Percentiles rank a stretch among this genome's conserved stretches.
Evolutionary conservation across 2,329 filamentous ascomycete species (phyloP).

Genomic region (Triangularia verruculosa): DNA sequence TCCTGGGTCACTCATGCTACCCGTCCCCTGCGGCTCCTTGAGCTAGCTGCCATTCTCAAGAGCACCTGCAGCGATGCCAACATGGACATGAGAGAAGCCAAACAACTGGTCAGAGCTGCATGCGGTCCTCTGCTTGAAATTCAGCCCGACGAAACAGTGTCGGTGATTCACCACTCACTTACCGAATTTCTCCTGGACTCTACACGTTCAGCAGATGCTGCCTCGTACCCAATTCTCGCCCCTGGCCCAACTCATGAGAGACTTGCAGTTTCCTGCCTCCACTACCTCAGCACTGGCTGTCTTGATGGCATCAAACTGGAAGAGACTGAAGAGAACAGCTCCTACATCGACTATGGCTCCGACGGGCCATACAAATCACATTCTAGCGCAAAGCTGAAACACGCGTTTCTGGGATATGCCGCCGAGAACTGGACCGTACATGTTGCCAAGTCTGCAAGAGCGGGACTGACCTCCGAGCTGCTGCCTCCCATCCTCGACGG

Average conservation of each 20-base stretch:
- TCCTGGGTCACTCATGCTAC: constrained; percentile 41
- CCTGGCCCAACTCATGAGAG: constrained; percentile 24
- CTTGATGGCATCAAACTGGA: neutral
- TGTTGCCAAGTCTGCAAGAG: constrained; percentile 22
- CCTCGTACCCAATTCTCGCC: constrained; percentile 23
- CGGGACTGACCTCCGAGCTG: neutral
- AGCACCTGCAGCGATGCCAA: constrained; percentile 13
- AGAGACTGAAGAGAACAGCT: neutral
- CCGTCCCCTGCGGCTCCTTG: constrained; percentile 41
- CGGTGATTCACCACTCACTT: constrained; percentile 47
- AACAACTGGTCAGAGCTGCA: constrained; percentile 37
- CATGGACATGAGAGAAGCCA: constrained; percentile 31
- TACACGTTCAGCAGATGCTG: constrained; percentile 14
- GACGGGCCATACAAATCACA: too few species aligned
- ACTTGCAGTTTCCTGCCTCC: constrained; percentile 24
- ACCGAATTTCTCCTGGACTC: constrained; percentile 42
- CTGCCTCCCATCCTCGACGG: constrained; percentile 3
- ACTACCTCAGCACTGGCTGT: constrained; percentile 25
- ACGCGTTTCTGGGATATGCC: constrained; percentile 34
- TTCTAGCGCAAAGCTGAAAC: constrained; percentile 6
- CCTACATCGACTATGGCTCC: neutral
- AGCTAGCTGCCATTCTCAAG: constrained; percentile 38
- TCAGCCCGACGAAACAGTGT: constrained; percentile 42
- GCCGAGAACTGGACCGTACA: constrained; percentile 33
- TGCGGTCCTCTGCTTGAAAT: constrained; percentile 46